phyloP scores from a whole-genome alignment of 2,329 filamentous ascomycete genomes.

The Iodosphaeria phyllophila region DNA sequence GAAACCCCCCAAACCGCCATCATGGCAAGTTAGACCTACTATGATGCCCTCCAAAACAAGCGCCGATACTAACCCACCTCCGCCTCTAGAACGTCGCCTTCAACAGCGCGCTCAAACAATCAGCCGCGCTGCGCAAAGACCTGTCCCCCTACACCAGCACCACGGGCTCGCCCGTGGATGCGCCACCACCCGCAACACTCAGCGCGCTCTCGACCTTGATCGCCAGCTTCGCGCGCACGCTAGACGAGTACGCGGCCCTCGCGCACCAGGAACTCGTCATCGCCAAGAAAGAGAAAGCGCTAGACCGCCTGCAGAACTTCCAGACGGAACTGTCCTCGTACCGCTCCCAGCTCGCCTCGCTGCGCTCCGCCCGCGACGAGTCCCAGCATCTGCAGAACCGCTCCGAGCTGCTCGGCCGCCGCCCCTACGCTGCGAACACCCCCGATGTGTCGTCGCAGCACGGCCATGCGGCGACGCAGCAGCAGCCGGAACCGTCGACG shows the following conservation, averaged over 20 bases:
- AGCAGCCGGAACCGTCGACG: slow-evolving; percentile 15
- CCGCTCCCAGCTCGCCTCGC: slow-evolving; percentile 53
- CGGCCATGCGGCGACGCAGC: slow-evolving; percentile 14
- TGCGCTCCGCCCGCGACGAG: slow-evolving; percentile 66
- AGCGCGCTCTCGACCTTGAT: slow-evolving; percentile 55
- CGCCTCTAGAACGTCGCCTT: slow-evolving; percentile 57
- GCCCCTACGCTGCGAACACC: slow-evolving; percentile 59
- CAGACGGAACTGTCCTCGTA: slow-evolving; percentile 67
- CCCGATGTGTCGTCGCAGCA: slow-evolving; percentile 89
- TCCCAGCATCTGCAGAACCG: slow-evolving; percentile 46
- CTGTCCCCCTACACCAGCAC: slow-evolving; percentile 47
- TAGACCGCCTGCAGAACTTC: slow-evolving; percentile 73
- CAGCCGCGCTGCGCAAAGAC: slow-evolving; percentile 60
- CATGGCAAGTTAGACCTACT: no score
- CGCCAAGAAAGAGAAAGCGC: slow-evolving; percentile 81
- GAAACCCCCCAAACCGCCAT: no score
- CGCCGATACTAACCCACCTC: background rate
- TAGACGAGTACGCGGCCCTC: slow-evolving; percentile 79
- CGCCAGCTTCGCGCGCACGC: slow-evolving; percentile 61
- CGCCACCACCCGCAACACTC: slow-evolving; percentile 31
- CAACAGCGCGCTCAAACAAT: slow-evolving; percentile 76
- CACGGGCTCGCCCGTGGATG: slow-evolving; percentile 15
- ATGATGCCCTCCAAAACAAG: background rate
- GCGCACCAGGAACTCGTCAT: slow-evolving; percentile 78
- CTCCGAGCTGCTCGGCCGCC: slow-evolving; percentile 65